Evolutionary conservation across 2,329 filamentous ascomycete species (phyloP), one percentile per base, ranked within the genome.

Genomic region (Hymenoscyphus linearis): DNA sequence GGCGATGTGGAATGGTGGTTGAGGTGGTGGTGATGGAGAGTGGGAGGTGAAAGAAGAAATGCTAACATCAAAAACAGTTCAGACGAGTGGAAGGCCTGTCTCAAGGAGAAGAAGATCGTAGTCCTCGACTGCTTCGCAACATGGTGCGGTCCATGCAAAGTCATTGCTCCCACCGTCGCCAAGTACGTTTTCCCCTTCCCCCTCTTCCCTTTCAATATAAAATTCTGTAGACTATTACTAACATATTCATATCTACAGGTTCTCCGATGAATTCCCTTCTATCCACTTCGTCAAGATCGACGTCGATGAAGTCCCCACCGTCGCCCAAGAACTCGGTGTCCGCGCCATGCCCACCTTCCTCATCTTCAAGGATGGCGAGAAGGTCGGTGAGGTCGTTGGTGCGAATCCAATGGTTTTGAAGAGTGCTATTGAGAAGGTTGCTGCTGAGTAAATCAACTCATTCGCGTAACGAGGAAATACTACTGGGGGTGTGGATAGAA

Each of bases 141-240:
- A 65, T 97, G 93, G 93, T 98, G 93, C 80, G 92, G 91, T 63
- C 93, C 93, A 63, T 98, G 93, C 88, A 96, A 93, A 82, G 83
- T 87, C 70, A 95, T 97, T 71, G 85, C 91, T 18, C 93, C 93
- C 62, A 76, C 86, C 65, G 79, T 96, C 61, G 82, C 82, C 69
- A 81, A 87, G 82, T 88, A 77, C 74, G 55, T 50, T 34, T 34
- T 25, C 64, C 65, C 67, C 68, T 55, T 58, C 31, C 63, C 62
- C 50, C 22, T 58, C 26, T 26, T 40, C 47, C 27, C 34, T 12
- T 4, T n/a, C 13, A 4, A 1, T 40, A 3, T n/a, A 7, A n/a
- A 13, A 12, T 14, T 10, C n/a, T n/a, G n/a, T n/a, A n/a, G n/a
- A n/a, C n/a, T 18, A 22, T 65, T 31, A 70, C 70, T 31, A 66